Evolutionary conservation across 2,329 filamentous ascomycete species (phyloP).

Genomic region (Alternaria arborescens): DNA sequence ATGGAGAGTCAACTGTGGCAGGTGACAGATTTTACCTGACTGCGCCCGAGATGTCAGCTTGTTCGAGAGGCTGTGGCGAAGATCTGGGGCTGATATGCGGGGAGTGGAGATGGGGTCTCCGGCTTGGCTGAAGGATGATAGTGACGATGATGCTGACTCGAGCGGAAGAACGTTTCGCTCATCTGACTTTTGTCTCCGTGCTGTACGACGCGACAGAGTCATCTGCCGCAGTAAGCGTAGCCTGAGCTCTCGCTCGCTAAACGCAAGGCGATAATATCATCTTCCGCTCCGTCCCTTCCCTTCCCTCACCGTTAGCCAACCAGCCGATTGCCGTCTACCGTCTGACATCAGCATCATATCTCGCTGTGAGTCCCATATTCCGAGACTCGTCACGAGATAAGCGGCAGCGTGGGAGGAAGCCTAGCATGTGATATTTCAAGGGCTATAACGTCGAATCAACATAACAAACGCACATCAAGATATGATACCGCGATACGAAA

Average conservation of each 20-base stretch:
- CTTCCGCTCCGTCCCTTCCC: conserved; percentile 17
- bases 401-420: background rate
- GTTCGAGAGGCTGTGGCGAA: background rate
- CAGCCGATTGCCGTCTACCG: conserved; percentile 15
- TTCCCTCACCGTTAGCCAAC: conserved; percentile 20
- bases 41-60: background rate
- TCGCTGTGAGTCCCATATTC: background rate
- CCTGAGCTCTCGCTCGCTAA: background rate
- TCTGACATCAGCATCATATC: conserved; percentile 24
- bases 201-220: background rate
- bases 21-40: background rate
- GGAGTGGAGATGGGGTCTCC: background rate
- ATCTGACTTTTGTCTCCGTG: no score
- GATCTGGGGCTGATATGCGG: conserved; percentile 11
- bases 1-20: background rate
- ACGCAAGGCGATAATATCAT: background rate
- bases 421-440: background rate
- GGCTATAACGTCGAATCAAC: background rate
- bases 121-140: background rate
- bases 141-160: background rate
- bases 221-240: background rate
- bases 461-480: background rate
- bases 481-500: background rate
- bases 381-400: background rate
- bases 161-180: background rate